phyloP scores from a whole-genome alignment of 164 flowering plant genomes.

The Tetrastigma voinierianum region DNA sequence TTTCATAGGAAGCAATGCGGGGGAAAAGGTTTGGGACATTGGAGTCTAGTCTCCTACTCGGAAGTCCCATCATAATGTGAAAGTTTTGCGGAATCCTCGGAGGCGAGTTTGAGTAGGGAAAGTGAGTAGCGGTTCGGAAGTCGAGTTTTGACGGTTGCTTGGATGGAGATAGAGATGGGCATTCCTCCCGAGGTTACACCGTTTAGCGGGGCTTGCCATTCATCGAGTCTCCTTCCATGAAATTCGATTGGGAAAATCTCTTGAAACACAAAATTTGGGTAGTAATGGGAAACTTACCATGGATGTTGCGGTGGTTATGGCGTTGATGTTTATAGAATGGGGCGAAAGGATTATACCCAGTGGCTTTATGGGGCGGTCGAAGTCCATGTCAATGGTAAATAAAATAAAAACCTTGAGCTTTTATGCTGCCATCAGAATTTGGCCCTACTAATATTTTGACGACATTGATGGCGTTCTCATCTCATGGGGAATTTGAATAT shows the following conservation, averaged over 20 bases:
- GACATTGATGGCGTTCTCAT: slow-evolving; percentile 4
- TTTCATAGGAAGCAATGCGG: no score
- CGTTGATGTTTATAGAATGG: slow-evolving; percentile 1
- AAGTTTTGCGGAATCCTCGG: no score
- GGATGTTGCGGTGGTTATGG: neutral
- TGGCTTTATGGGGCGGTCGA: neutral
- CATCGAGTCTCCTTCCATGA: slow-evolving; percentile 12
- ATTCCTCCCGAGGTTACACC: slow-evolving; percentile 4
- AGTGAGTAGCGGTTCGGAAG: neutral
- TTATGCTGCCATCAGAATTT: neutral
- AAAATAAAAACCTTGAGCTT: neutral
- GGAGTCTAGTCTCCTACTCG: no score
- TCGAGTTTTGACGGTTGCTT: neutral
- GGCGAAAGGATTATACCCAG: slow-evolving; percentile 4
- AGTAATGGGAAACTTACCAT: neutral
- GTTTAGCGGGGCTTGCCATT: slow-evolving; percentile 12
- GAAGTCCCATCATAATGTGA: no score
- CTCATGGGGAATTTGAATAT: slow-evolving; percentile 6
- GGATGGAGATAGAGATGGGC: slow-evolving; percentile 1
- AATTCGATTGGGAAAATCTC: slow-evolving; percentile 18
- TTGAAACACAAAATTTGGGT: slow-evolving; percentile 1
- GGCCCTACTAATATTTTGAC: neutral
- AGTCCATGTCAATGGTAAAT: neutral
- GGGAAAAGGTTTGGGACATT: no score
- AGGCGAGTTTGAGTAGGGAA: neutral